Evolutionary conservation across 2,329 filamentous ascomycete genomes (phyloP), one percentile per base, ranked within the genome.

Genomic region (Pyricularia sp.): DNA sequence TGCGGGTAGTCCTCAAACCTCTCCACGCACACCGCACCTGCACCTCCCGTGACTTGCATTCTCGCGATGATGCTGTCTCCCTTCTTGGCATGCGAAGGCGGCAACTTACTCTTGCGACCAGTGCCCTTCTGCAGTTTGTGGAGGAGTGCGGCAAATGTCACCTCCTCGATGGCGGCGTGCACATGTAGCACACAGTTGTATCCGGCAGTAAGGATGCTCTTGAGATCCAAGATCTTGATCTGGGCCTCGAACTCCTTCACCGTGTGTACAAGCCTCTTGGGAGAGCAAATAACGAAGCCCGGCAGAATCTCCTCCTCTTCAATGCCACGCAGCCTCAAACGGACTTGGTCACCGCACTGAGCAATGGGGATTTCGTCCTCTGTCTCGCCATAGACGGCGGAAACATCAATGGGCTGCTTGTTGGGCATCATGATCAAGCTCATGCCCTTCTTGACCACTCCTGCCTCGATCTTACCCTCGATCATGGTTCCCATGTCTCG

Each of bases 131-230:
- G 93, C 60, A 97, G 81, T 78, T 93, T 96, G 80, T 99, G 94
- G 69, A 99, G 79, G 64, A 99, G 82, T 4, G 88, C 84, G 0
- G 87, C 84, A 73, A 99, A 96, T 0, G 93, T 97, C 66, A 99
- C 91, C 77, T 99, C 94, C 80, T 99, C 94, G 67, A 97, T 96
- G 26, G 94, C 94, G 4, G 93, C 92, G 78, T 99, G 94, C 26
- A 99, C 91, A 79, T 99, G 94, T 70, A 99, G 81, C 55, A 99
- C 96, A 73, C 94, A 99, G 80, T 97, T 97, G 81, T 96, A 99
- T 64, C 94, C 94, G 24, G 93, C 91, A 9, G 89, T 90, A 53
- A 99, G 82, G 73, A 99, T 99, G 71, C 82, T 92, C 85, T 96
- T 97, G 68, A 99, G 82, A 69, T 99, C 94, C 63, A 99, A 81